phyloP scores from a whole-genome alignment of 2,329 filamentous ascomycete genomes.

The Sporothrix pallida region DNA sequence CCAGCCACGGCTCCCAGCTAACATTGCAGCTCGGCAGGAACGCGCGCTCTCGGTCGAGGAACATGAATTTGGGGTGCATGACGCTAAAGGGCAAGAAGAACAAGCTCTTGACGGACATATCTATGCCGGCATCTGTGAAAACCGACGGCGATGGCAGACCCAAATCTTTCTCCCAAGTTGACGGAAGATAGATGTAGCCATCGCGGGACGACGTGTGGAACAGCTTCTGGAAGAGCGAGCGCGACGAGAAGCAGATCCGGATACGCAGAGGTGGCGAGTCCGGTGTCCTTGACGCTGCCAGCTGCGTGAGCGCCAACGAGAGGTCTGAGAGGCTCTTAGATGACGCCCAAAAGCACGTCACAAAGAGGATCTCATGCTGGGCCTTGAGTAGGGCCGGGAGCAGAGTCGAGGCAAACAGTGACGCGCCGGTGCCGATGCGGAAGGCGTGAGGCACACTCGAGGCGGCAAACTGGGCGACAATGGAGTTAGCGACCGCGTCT shows the following conservation, averaged over 20 bases:
- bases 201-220: slow-evolving; percentile 68
- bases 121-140: slow-evolving; percentile 63
- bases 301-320: slow-evolving; percentile 59
- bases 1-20: slow-evolving; percentile 87
- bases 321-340: slow-evolving; percentile 67
- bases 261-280: slow-evolving; percentile 63
- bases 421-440: slow-evolving; percentile 62
- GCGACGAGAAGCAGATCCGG: slow-evolving; percentile 77
- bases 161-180: slow-evolving; percentile 64
- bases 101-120: slow-evolving; percentile 74
- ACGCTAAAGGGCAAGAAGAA: slow-evolving; percentile 82
- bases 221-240: slow-evolving; percentile 74
- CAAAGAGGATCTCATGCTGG: slow-evolving; percentile 37
- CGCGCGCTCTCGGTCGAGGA: slow-evolving; percentile 70
- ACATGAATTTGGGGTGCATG: slow-evolving; percentile 85
- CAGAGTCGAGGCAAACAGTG: slow-evolving; percentile 61
- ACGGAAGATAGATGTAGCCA: slow-evolving; percentile 66
- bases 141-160: slow-evolving; percentile 64
- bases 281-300: slow-evolving; percentile 56
- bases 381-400: slow-evolving; percentile 62
- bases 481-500: neutral
- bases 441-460: slow-evolving; percentile 56
- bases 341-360: slow-evolving; percentile 48
- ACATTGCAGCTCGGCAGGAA: slow-evolving; percentile 83
- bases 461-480: slow-evolving; percentile 50